Base-by-base conservation (phyloP, 306 rosid genomes). In the Vigna hirtella region DNA sequence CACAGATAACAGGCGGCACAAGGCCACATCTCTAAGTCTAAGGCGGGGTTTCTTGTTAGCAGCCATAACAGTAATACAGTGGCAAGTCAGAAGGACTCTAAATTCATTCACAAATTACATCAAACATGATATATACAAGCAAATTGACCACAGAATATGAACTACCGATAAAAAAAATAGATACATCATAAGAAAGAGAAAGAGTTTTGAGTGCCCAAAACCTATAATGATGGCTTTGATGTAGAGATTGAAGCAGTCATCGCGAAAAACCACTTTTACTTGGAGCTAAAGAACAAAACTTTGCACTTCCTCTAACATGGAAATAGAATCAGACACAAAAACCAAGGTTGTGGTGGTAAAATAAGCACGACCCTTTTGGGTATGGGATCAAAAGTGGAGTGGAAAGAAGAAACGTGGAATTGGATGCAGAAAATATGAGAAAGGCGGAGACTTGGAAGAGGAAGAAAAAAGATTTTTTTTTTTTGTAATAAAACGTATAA, bases 1-100 rank as follows among this genome's bases (percentile, higher is more conserved):
- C 49, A 87, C 83, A 61, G 75, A 79, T 47, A 89, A 82, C 76
- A 96, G 74, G 56, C 94, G 98, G 72, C 91, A 87, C 58, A 87
- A 78, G 67, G 98, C 92, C 66, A 51, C 65, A 72, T 73, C 88
- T 79, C 87, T 95, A 32, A 80, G 78, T 75, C 87, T 95, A 30
- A 80, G 79, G 30, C 89, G 91, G 63, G 84, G 84, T 83, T 87
- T 91, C 88, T 83, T 93, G 36, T 65, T 67, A 30, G 78, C 36
- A 90, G 74, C 61, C 66, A 79, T 79, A 79, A 88, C 82, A 71
- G 77, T 86, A 64, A 61, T 32, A 68, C 65, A 32, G 77, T 28
- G 20, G 40, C 24, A 77, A 40, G 4, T 75, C 22, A 72, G 72
- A 76, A 80, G 28, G 32, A 48, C 9, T 57, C 70, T 57, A 81